Percentiles rank a stretch among this genome's conserved stretches.
phyloP scores from a whole-genome alignment of 2,329 filamentous ascomycete genomes.

The Botrytis fragariae region DNA sequence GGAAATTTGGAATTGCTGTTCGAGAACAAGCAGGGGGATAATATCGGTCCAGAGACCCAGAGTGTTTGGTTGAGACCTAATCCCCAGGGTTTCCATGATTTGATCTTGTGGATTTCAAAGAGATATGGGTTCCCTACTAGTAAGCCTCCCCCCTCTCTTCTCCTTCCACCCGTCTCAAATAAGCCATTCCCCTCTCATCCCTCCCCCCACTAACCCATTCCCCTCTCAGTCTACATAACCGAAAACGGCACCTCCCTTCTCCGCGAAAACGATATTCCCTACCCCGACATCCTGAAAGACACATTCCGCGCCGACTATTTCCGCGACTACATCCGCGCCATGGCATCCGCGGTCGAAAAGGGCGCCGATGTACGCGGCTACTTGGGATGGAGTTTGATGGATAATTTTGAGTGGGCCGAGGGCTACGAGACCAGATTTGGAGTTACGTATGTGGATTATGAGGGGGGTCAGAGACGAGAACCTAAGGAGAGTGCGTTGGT shows the following conservation, averaged over 20 bases:
- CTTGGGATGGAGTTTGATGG: conserved; percentile 84
- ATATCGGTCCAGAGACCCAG: conserved; percentile 79
- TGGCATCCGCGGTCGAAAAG: conserved; percentile 72
- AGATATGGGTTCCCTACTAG: conserved; percentile 55
- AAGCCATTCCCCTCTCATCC: neutral
- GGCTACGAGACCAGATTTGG: conserved; percentile 85
- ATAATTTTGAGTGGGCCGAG: conserved; percentile 61
- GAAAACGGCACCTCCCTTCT: conserved; percentile 86
- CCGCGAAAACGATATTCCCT: conserved; percentile 72
- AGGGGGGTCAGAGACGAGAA: conserved; percentile 72
- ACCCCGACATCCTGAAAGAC: conserved; percentile 72
- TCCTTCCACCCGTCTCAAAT: too few species aligned
- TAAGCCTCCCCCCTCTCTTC: neutral
- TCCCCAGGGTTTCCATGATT: conserved; percentile 71
- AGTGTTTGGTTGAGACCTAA: conserved; percentile 77
- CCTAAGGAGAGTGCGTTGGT: conserved; percentile 81
- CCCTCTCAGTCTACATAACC: conserved; percentile 60
- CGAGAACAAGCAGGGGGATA: conserved; percentile 67
- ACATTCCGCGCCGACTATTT: conserved; percentile 82
- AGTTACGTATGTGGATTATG: conserved; percentile 80
- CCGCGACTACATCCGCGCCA: conserved; percentile 69
- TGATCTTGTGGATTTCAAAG: conserved; percentile 74
- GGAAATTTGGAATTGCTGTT: conserved; percentile 74
- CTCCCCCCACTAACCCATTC: neutral
- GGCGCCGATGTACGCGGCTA: conserved; percentile 78